Evolutionary conservation across 805 yeast species (phyloP), one percentile per base, ranked within the genome.

Genomic region (Groenewaldozyma tartarivorans): DNA sequence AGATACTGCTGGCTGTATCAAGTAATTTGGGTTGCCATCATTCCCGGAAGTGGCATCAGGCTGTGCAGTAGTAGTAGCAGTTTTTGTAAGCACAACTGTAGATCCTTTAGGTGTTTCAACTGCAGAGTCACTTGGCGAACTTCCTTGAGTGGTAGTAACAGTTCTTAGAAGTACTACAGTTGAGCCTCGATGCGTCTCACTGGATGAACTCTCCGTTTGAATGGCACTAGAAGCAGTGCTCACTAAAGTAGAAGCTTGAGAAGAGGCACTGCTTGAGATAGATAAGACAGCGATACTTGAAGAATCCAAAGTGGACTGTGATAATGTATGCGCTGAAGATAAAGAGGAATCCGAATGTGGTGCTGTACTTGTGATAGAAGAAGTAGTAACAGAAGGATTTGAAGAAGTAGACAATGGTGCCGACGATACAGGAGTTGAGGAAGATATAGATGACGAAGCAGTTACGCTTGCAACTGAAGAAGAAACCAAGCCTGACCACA

Each of bases 351-450:
- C 21, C 11, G 36, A 20, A n/a, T 18, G n/a, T 9, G 37, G 18
- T 9, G 6, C 15, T 6, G 39, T 17, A 20, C 29, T 22, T 9
- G 11, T 5, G 16, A 21, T 21, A 19, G 42, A 21, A 5, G 24
- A 17, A 19, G 43, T 15, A 15, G 34, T n/a, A 7, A 6, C 6
- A 13, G 41, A 5, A 20, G 35, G 4, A 11, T 40, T 5, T 13
- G 37, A 11, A 30, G 42, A 35, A 36, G 40, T 6, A 15, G 41
- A 11, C 11, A 20, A n/a, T n/a, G n/a, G n/a, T n/a, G n/a, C n/a
- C n/a, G n/a, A n/a, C n/a, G n/a, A n/a, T n/a, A n/a, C 13, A 13
- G 29, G 36, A 15, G 38, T 15, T 17, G 38, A 20, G 9, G 11
- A n/a, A 35, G 35, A 35, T 35, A n/a, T 9, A 20, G 38, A n/a